phyloP scores from a whole-genome alignment of 768 basidiomycete species.

The Tylopilus balloui region DNA sequence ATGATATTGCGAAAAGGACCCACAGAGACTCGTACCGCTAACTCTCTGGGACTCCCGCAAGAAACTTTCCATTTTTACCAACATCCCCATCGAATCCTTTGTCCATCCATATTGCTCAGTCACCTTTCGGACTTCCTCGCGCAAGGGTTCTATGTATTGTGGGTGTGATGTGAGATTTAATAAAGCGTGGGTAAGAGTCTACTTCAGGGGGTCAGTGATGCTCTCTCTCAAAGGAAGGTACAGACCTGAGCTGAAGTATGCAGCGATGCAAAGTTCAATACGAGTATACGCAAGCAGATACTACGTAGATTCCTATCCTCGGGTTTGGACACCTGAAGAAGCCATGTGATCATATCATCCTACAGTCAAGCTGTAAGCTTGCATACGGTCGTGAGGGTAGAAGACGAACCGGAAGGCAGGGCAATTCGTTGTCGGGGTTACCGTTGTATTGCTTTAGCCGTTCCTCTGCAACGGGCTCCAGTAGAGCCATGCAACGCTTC shows the following conservation, averaged over 20 bases:
- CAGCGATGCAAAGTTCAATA: slow-evolving; percentile 37
- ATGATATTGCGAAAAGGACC: slow-evolving; percentile 8
- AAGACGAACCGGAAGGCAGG: slow-evolving; percentile 32
- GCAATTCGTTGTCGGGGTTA: slow-evolving; percentile 16
- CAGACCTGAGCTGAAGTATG: slow-evolving; percentile 34
- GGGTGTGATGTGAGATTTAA: slow-evolving; percentile 39
- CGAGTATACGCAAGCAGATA: slow-evolving; percentile 32
- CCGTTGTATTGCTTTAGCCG: slow-evolving; percentile 29
- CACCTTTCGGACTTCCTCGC: slow-evolving; percentile 37
- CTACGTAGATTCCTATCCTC: slow-evolving; percentile 27
- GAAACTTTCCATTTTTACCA: slow-evolving; percentile 42
- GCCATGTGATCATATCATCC: slow-evolving; percentile 41
- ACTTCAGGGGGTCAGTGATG: slow-evolving; percentile 3
- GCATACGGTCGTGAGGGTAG: background rate
- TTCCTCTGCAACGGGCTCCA: slow-evolving; percentile 32
- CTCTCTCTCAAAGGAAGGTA: background rate
- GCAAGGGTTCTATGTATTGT: slow-evolving; percentile 36
- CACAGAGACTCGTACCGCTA: slow-evolving; percentile 33
- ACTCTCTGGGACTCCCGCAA: slow-evolving; percentile 39
- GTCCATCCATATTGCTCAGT: slow-evolving; percentile 32
- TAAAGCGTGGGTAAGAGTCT: slow-evolving; percentile 37
- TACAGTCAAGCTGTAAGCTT: slow-evolving; percentile 12
- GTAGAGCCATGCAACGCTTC: slow-evolving; percentile 26
- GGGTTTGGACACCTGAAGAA: slow-evolving; percentile 33
- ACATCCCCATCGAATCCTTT: slow-evolving; percentile 30